phyloP scores from a whole-genome alignment of 306 rosid genomes.

The Corylus heterophylla region DNA sequence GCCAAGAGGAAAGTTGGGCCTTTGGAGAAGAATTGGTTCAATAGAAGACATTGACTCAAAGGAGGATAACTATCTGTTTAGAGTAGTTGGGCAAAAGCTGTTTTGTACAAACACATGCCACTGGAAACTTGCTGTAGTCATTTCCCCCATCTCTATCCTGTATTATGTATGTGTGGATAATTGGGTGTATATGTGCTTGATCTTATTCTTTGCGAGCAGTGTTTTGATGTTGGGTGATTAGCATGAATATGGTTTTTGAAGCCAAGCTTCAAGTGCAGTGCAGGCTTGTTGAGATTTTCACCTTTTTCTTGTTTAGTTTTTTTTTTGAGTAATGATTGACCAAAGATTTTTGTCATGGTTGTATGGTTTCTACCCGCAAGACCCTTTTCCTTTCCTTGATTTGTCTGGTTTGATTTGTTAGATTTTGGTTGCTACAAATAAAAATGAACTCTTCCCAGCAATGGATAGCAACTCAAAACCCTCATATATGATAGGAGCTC shows the following conservation, averaged over 20 bases:
- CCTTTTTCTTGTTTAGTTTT: background rate
- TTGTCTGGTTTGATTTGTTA: background rate
- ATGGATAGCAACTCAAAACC: background rate
- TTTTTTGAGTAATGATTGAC: background rate
- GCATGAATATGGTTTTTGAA: too few relatives aligned
- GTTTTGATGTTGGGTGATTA: too few relatives aligned
- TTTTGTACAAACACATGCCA: background rate
- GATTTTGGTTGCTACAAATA: background rate
- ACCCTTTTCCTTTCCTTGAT: background rate
- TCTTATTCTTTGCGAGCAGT: background rate
- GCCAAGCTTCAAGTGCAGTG: background rate
- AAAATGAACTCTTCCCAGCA: conserved; percentile 1
- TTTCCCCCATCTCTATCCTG: background rate
- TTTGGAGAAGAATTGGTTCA: background rate
- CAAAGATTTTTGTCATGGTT: background rate
- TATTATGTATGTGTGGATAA: background rate
- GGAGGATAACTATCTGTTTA: background rate
- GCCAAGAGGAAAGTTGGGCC: background rate
- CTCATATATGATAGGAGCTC: background rate
- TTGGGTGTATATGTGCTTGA: background rate
- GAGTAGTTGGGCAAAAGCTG: background rate
- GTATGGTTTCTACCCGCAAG: background rate
- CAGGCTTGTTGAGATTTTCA: background rate
- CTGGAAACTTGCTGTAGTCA: background rate
- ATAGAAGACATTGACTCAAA: background rate